Percentiles rank a stretch among this genome's conserved stretches.
Conservation (phyloP, 305 asterid genomes). For the Plantago rigida region DNA sequence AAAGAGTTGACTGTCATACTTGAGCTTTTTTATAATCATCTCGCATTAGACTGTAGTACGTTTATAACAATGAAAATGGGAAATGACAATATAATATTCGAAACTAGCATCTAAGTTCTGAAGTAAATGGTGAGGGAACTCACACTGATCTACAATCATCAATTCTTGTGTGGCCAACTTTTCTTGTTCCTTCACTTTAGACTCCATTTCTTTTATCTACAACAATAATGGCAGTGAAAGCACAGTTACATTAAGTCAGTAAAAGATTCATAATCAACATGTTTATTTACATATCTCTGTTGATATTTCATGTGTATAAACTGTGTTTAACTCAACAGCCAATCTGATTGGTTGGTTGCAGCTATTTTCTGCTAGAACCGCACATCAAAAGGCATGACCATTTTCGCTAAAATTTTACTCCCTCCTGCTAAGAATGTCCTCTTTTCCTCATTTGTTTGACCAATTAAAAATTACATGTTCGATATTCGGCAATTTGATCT, state of each 20-base stretch:
- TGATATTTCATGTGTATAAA: no score
- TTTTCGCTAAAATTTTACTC: no score
- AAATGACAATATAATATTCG: conserved; percentile 11
- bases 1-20: no score
- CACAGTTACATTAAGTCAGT: conserved; percentile 22
- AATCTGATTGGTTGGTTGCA: conserved; percentile 10
- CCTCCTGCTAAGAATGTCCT: no score
- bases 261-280: conserved; percentile 16
- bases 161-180: conserved; percentile 65
- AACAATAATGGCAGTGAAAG: conserved; percentile 21
- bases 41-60: conserved; percentile 4
- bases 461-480: no score
- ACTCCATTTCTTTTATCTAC: conserved; percentile 86
- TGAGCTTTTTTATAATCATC: background rate
- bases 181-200: conserved; percentile 59
- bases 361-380: conserved; percentile 3
- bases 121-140: conserved; percentile 21
- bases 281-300: conserved; percentile 5
- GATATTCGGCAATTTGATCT: no score
- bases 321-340: background rate
- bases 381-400: no score
- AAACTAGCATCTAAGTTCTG: conserved; percentile 9
- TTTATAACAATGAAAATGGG: conserved; percentile 15
- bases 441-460: no score
- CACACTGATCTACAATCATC: conserved; percentile 43